A percentile compares a stretch with the other conserved stretches of the same genome.
phyloP scores from a whole-genome alignment of 257 asterid species.

The Solanum paucissectum region DNA sequence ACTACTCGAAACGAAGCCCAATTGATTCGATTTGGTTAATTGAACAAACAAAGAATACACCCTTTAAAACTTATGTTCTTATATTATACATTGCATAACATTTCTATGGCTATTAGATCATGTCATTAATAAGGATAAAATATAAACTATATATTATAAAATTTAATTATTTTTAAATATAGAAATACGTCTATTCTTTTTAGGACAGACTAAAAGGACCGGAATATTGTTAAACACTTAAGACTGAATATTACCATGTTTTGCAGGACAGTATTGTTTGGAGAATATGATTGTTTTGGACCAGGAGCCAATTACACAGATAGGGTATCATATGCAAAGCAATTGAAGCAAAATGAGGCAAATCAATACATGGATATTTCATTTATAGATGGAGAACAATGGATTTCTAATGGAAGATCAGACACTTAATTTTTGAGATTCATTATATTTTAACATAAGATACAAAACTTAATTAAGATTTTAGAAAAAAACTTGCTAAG shows the following conservation, averaged over 20 bases:
- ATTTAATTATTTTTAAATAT: neutral
- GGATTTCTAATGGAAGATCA: constrained; percentile 32
- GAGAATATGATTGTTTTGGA: constrained; percentile 63
- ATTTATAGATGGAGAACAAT: constrained; percentile 58
- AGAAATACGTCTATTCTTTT: neutral
- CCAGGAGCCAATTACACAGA: constrained; percentile 39
- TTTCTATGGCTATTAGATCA: neutral
- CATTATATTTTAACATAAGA: neutral
- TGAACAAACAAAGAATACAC: neutral
- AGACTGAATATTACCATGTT: neutral
- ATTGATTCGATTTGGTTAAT: neutral
- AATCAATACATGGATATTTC: constrained; percentile 40
- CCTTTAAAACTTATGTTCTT: neutral
- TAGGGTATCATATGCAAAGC: constrained; percentile 52
- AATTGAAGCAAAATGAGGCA: constrained; percentile 50
- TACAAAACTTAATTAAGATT: neutral
- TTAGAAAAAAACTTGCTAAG: neutral
- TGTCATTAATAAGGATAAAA: neutral
- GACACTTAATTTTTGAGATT: neutral
- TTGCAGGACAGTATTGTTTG: constrained; percentile 60
- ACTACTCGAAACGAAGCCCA: neutral
- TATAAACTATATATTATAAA: neutral
- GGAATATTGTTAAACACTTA: neutral
- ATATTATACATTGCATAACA: neutral
- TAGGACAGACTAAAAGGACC: neutral